Evolutionary conservation across 352 stramenopile genomes (phyloP), one percentile per base, ranked within the genome.

Genomic region (Peronospora farinosa): DNA sequence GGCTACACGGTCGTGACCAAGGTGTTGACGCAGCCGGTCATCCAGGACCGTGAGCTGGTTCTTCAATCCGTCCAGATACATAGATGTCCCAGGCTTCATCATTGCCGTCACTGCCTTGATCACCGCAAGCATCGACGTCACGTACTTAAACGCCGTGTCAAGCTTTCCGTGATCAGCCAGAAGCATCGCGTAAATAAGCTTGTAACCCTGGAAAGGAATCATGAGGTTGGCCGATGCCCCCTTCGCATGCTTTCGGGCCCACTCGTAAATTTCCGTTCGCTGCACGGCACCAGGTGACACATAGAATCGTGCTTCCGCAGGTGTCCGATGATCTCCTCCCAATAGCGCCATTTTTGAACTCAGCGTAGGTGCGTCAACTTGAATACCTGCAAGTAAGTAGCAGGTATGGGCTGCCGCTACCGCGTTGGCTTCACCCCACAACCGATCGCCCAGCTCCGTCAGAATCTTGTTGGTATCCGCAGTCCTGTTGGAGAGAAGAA

Each of bases 151-250:
- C 15, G 84, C 67, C 11, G 74, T 83, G 48, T 92, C 81, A 8
- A 90, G 58, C 58, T 88, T 89, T 28, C 84, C 84, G 53, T 88
- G 74, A 55, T 95, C 84, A 0, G 81, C 84, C 23, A 95, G 53
- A 21, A 90, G 63, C 78, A 92, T 91, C 17, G 84, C 78, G 48
- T 95, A 87, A 47, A 95, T 92, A 28, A 93, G 63, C 54, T 95
- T 95, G 68, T 93, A 95, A 16, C 82, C 84, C 52, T 95, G 84
- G 60, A 93, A 92, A 19, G 84, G 75, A 42, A 95, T 84, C 71
- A 90, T 78, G 44, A 75, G 69, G 16, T 72, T 80, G 15, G 63
- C 54, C 7, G 58, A 65, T 16, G 51, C 40, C 13, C 60, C 65
- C 49, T 74, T 78, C 11, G 78, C 60, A 13, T 71, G 69, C 55